Conservation (phyloP, 2,329 filamentous ascomycete species). For the Penicillium sp. region DNA sequence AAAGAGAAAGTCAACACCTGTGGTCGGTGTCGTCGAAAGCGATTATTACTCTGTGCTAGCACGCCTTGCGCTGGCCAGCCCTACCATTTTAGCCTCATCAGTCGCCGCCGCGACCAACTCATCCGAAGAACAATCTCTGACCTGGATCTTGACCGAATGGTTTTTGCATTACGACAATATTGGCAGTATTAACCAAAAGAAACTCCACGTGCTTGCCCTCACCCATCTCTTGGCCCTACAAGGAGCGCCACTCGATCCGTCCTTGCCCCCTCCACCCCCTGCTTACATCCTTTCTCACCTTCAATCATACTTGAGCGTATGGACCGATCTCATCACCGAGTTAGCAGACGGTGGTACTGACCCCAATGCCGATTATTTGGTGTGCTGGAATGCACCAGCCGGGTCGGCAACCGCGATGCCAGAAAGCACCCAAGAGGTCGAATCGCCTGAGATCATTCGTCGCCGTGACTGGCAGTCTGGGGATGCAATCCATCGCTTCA, state of each 20-base stretch:
- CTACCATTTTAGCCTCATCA: conserved; percentile 62
- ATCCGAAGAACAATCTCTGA: conserved; percentile 35
- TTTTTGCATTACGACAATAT: conserved; percentile 50
- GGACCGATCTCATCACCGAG: conserved; percentile 48
- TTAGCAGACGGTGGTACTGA: conserved; percentile 44
- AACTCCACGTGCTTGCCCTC: conserved; percentile 47
- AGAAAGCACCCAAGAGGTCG: conserved; percentile 34
- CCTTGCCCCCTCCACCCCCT: conserved; percentile 28
- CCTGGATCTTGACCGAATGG: conserved; percentile 50
- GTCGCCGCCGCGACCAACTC: conserved; percentile 40
- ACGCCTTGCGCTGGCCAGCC: conserved; percentile 71
- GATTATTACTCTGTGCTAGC: conserved; percentile 84
- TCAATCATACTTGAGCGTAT: conserved; percentile 47
- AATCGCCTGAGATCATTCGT: conserved; percentile 43
- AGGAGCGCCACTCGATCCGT: conserved; percentile 32
- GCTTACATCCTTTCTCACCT: conserved; percentile 43
- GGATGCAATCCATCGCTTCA: conserved; percentile 45
- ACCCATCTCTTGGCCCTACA: conserved; percentile 45
- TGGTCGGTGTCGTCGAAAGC: conserved; percentile 73
- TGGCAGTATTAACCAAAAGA: conserved; percentile 47
- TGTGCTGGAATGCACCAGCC: conserved; percentile 35
- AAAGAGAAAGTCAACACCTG: conserved; percentile 63
- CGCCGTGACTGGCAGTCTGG: conserved; percentile 40
- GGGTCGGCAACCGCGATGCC: conserved; percentile 28
- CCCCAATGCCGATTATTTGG: conserved; percentile 43